phyloP scores from a whole-genome alignment of 176 grass and related monocot genomes.

The Oryza glaberrima region DNA sequence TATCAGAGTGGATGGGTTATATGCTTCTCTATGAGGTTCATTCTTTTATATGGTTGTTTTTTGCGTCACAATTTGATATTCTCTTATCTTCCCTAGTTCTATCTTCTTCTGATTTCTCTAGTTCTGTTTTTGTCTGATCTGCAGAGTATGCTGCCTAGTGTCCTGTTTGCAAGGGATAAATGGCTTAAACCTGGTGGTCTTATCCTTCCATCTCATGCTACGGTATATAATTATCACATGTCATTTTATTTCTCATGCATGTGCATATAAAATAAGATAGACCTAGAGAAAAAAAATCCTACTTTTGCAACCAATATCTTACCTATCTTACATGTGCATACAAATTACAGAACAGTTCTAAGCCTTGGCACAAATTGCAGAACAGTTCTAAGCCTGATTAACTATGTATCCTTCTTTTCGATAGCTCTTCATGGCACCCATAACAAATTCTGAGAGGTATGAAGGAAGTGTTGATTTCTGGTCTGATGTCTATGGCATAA shows the following conservation, averaged over 20 bases:
- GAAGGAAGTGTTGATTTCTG: constrained; percentile 81
- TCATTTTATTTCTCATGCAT: background rate
- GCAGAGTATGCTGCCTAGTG: constrained; percentile 89
- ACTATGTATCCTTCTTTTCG: constrained; percentile 36
- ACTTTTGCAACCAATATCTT: background rate
- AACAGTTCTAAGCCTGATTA: constrained; percentile 24
- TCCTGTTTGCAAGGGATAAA: constrained; percentile 95
- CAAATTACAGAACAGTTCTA: background rate
- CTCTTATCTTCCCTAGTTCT: constrained; percentile 33
- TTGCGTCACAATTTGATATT: constrained; percentile 25
- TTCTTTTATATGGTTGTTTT: constrained; percentile 1
- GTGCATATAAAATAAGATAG: background rate
- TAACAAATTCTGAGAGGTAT: constrained; percentile 90
- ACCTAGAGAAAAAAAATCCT: background rate
- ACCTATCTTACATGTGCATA: background rate
- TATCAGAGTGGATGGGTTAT: constrained; percentile 99
- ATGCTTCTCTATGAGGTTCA: constrained; percentile 90
- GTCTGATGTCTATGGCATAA: constrained; percentile 87
- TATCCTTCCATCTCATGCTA: constrained; percentile 95
- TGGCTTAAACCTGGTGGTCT: constrained; percentile 95
- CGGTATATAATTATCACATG: constrained; percentile 62
- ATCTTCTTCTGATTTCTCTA: constrained; percentile 26
- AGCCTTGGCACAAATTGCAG: background rate
- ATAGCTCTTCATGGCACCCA: constrained; percentile 90
- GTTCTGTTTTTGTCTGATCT: constrained; percentile 38